Evolutionary conservation across 305 asterid species (phyloP), one percentile per base, ranked within the genome.

Genomic region (Fraxinus angustifolia): DNA sequence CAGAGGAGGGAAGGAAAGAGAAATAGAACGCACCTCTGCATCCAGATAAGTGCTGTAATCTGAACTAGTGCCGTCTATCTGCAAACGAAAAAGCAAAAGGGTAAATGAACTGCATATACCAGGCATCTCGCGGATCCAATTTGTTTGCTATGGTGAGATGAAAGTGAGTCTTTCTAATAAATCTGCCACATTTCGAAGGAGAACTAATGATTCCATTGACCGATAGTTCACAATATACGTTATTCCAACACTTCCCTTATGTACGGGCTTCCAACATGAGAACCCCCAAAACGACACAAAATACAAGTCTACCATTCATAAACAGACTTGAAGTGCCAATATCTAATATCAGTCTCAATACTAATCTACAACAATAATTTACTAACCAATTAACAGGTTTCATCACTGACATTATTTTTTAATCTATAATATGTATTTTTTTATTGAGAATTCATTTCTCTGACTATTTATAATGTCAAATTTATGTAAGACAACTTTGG

Each of bases 11-110:
- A 30, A 82, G 77, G 50, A 73, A 60, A 14, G 8, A 56, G 78
- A 78, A 76, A 40, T 70, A 78, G 58, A 81, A 17, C 62, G 68
- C 53, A 96, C 98, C 98, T 96, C 90, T 2, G 98, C 97, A 19
- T 94, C 98, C 80, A 94, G 87, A 86, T 96, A 94, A 84, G 81
- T 96, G 81, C 87, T 79, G 88, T 85, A 88, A 90, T 96, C 99
- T 45, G 87, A 83, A 87, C 90, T 96, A 40, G 82, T 86, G 17
- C 98, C 98, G 81, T 93, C 97, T 89, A 87, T 91, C 98, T 93
- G 97, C 90, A 88, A 70, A 76, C 36, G 78, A 79, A 56, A 45
- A 45, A 50, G 8, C 38, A 12, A 80, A 67, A 67, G 71, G 38
- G 70, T 73, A 74, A 40, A 84, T 48, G 79, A 88, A 80, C 48